phyloP scores from a whole-genome alignment of 805 yeast genomes.

The Myxozyma geophila region DNA sequence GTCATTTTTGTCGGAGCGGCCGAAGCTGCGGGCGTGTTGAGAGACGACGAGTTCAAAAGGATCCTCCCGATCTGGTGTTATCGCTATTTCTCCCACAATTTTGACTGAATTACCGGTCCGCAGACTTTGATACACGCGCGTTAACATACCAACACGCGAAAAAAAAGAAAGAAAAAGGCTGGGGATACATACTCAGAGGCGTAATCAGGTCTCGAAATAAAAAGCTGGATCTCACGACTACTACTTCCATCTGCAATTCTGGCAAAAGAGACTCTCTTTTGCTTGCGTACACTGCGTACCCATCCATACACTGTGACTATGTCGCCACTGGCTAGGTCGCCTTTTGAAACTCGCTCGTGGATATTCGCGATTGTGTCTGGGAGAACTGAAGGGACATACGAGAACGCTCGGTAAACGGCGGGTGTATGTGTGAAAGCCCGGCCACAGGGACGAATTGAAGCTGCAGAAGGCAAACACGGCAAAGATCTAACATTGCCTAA shows the following conservation, averaged over 20 bases:
- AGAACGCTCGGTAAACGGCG: background rate
- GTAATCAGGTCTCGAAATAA: conserved; percentile 46
- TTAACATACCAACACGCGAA: background rate
- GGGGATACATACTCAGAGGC: conserved; percentile 30
- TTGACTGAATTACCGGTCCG: conserved; percentile 33
- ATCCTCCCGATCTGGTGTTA: conserved; percentile 31
- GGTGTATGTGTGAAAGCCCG: background rate
- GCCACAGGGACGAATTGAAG: background rate
- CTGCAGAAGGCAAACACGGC: no score
- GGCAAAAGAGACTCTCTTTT: conserved; percentile 78
- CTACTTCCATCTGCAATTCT: conserved; percentile 82
- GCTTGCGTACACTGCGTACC: conserved; percentile 69
- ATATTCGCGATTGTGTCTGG: conserved; percentile 13
- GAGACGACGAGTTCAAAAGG: conserved; percentile 55
- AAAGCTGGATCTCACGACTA: conserved; percentile 57
- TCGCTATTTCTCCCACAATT: conserved; percentile 23
- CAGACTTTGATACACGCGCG: conserved; percentile 38
- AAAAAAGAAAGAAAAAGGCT: conserved; percentile 1
- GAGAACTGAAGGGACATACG: background rate
- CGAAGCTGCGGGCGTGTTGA: conserved; percentile 46
- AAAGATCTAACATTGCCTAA: no score
- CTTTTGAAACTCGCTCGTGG: background rate
- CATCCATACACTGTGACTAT: conserved; percentile 66
- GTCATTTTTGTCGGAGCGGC: conserved; percentile 48
- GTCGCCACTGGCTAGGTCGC: conserved; percentile 28